Percentiles rank a stretch among this genome's conserved stretches.
phyloP scores from a whole-genome alignment of 352 stramenopile species.

The Phytopythium helicoides region DNA sequence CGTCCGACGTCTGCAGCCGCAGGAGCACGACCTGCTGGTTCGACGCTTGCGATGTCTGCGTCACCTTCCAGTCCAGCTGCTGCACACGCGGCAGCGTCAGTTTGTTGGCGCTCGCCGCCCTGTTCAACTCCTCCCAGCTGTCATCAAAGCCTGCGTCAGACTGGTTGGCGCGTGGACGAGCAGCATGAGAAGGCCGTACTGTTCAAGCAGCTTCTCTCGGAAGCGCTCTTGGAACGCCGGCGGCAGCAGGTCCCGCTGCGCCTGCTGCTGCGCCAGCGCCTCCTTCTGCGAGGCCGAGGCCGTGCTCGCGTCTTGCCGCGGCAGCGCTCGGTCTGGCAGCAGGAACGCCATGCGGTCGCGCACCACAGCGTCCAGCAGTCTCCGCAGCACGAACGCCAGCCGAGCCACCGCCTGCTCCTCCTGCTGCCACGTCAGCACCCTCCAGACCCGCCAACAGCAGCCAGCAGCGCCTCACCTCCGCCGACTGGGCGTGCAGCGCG shows the following conservation, averaged over 20 bases:
- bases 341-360: constrained; percentile 56
- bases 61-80: constrained; percentile 35
- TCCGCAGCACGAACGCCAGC: constrained; percentile 31
- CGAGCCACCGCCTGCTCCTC: constrained; percentile 40
- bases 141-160: not conserved
- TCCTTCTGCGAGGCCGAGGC: constrained; percentile 22
- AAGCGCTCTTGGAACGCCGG: constrained; percentile 39
- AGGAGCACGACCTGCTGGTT: constrained; percentile 31
- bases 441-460: not conserved
- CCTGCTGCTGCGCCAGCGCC: constrained; percentile 27
- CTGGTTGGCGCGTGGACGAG: not conserved
- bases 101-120: not conserved
- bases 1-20: constrained; percentile 51
- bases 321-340: constrained; percentile 13
- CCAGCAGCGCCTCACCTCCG: constrained; percentile 2
- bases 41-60: not conserved
- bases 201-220: constrained; percentile 31
- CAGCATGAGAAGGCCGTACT: constrained; percentile 9
- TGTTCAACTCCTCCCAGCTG: constrained; percentile 31
- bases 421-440: constrained; percentile 9
- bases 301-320: not conserved
- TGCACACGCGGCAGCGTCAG: constrained; percentile 34
- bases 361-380: constrained; percentile 39
- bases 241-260: constrained; percentile 34
- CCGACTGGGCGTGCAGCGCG: no score